Conservation (phyloP, 768 basidiomycete species). For the Suillus clintonianus region DNA sequence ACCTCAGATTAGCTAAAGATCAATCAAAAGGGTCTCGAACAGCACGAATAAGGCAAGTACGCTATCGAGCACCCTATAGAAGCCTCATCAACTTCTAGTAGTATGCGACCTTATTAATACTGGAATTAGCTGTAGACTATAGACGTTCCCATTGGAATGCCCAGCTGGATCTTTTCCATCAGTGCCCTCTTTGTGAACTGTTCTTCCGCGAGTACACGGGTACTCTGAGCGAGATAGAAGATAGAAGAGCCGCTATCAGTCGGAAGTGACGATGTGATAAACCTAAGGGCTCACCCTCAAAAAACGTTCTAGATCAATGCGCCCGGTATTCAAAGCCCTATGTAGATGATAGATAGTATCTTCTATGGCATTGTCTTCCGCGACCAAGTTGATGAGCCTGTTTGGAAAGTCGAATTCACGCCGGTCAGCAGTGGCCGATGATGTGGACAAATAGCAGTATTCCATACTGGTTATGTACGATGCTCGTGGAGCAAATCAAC, state of each 20-base stretch:
- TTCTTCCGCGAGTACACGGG: slow-evolving; percentile 87
- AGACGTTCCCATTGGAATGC: slow-evolving; percentile 53
- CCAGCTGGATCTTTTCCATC: slow-evolving; percentile 82
- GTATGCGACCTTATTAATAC: slow-evolving; percentile 31
- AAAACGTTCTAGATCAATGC: slow-evolving; percentile 94
- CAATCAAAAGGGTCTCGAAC: slow-evolving; percentile 31
- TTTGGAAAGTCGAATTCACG: neutral
- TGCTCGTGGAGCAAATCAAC: slow-evolving; percentile 91
- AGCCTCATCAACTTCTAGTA: slow-evolving; percentile 24
- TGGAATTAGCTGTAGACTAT: slow-evolving; percentile 40
- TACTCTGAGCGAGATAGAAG: slow-evolving; percentile 49
- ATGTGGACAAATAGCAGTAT: neutral
- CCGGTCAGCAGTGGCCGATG: slow-evolving; percentile 17
- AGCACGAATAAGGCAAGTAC: slow-evolving; percentile 37
- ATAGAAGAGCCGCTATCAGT: slow-evolving; percentile 16
- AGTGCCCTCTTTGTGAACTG: slow-evolving; percentile 97
- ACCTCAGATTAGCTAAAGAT: neutral
- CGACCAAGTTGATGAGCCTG: slow-evolving; percentile 94
- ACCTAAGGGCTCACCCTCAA: slow-evolving; percentile 62
- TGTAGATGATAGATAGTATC: slow-evolving; percentile 98
- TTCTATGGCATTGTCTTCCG: slow-evolving; percentile 99
- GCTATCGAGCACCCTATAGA: slow-evolving; percentile 35
- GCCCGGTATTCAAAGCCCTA: slow-evolving; percentile 85
- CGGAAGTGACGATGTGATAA: slow-evolving; percentile 19
- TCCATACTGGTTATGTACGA: slow-evolving; percentile 92